These are phyloP conservation scores for Leccinum angustisporum DNA, from an alignment of 1,284 basidiomycete species.

Conservation along the genomic window DNA sequence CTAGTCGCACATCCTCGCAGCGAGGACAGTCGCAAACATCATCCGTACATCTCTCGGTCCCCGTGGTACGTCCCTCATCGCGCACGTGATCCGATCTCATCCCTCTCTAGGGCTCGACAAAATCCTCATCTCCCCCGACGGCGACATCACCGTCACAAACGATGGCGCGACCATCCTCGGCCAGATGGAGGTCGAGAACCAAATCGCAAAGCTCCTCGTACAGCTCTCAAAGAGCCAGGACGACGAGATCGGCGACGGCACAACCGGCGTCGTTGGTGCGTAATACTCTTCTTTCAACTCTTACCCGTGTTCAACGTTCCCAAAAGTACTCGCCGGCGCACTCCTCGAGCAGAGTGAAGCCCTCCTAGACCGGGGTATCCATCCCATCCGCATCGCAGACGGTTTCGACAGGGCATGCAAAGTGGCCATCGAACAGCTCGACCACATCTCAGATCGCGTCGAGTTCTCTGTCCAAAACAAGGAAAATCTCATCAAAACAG, in stretches of 20 bases:
- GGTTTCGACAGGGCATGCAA: slow-evolving; percentile 94
- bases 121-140: slow-evolving; percentile 97
- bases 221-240: slow-evolving; percentile 98
- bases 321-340: slow-evolving; percentile 94
- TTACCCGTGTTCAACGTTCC: slow-evolving; percentile 8
- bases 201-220: slow-evolving; percentile 96
- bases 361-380: slow-evolving; percentile 95
- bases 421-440: slow-evolving; percentile 88
- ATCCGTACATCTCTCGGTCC: slow-evolving; percentile 94
- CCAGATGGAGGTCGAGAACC: slow-evolving; percentile 98
- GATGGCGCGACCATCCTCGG: slow-evolving; percentile 96
- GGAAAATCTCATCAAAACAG: slow-evolving; percentile 88
- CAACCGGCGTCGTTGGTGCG: slow-evolving; percentile 97
- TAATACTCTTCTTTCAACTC: slow-evolving; percentile 27
- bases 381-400: slow-evolving; percentile 98
- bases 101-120: slow-evolving; percentile 83
- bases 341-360: slow-evolving; percentile 88
- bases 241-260: slow-evolving; percentile 99
- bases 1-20: slow-evolving; percentile 93
- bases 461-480: slow-evolving; percentile 84
- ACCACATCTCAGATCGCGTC: slow-evolving; percentile 90
- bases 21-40: slow-evolving; percentile 91
- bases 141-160: slow-evolving; percentile 98
- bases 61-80: slow-evolving; percentile 55
- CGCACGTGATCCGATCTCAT: slow-evolving; percentile 8